phyloP scores from a whole-genome alignment of 2,329 filamentous ascomycete genomes.

The Acrocalymma vagum region DNA sequence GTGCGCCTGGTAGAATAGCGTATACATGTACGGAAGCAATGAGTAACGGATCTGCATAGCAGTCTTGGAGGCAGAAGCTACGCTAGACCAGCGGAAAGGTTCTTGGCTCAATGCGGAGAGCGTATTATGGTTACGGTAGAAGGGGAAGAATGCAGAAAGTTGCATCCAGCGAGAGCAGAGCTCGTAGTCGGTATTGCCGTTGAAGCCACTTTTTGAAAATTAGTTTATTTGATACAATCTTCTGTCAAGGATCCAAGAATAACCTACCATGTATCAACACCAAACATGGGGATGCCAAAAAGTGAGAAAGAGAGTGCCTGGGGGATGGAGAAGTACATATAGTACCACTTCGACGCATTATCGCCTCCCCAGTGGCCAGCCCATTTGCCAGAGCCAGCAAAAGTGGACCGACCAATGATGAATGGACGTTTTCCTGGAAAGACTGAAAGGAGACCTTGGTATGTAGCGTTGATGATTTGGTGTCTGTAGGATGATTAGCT shows the following conservation, averaged over 20 bases:
- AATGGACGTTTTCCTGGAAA: slow-evolving; percentile 78
- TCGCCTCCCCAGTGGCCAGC: slow-evolving; percentile 84
- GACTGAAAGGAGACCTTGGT: slow-evolving; percentile 71
- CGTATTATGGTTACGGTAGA: slow-evolving; percentile 80
- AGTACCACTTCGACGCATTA: slow-evolving; percentile 74
- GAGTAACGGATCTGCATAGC: slow-evolving; percentile 77
- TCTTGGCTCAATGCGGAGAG: slow-evolving; percentile 71
- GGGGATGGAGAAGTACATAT: slow-evolving; percentile 79
- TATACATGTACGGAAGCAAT: slow-evolving; percentile 80
- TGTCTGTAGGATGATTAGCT: slow-evolving; percentile 57
- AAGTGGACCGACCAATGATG: slow-evolving; percentile 84
- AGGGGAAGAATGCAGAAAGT: slow-evolving; percentile 77
- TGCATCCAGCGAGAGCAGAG: slow-evolving; percentile 80
- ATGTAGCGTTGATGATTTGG: slow-evolving; percentile 79
- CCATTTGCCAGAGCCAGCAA: slow-evolving; percentile 77
- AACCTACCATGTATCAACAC: slow-evolving; percentile 60
- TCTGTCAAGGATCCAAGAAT: too few relatives aligned
- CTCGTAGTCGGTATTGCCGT: slow-evolving; percentile 71
- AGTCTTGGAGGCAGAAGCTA: slow-evolving; percentile 68
- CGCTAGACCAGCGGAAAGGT: slow-evolving; percentile 74
- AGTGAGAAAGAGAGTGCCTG: slow-evolving; percentile 79
- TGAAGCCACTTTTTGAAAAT: slow-evolving; percentile 63
- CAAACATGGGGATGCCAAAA: slow-evolving; percentile 81
- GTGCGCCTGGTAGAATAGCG: slow-evolving; percentile 73
- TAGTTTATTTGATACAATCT: background rate